A percentile compares a stretch with the other conserved stretches of the same genome.
These are phyloP conservation scores for Venturia oleaginea DNA, from an alignment of 2,329 filamentous ascomycete species.

Conservation along the genomic window DNA sequence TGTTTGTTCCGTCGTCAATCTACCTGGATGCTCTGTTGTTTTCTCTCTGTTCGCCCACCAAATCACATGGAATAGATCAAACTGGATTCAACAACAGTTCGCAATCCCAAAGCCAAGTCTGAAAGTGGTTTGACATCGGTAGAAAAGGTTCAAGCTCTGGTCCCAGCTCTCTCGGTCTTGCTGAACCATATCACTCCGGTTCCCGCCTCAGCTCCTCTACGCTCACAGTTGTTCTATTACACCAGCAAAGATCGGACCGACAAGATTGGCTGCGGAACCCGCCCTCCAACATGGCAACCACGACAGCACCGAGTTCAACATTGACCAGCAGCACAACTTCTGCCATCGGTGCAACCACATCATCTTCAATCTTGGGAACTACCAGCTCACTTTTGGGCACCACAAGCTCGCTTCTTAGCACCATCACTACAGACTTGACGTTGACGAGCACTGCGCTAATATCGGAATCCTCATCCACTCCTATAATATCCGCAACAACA, in stretches of 20 bases:
- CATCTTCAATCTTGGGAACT: too few species aligned
- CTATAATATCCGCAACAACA: not conserved
- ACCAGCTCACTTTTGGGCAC: not conserved
- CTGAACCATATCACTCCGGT: not conserved
- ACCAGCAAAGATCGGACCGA: not conserved
- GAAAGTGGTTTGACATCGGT: not conserved
- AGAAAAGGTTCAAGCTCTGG: not conserved
- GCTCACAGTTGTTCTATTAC: not conserved
- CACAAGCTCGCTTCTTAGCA: not conserved
- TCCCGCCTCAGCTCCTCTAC: not conserved
- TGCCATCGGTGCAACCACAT: not conserved
- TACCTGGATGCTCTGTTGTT: not conserved
- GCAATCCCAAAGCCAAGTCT: not conserved
- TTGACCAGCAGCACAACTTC: not conserved
- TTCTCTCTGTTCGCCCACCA: not conserved
- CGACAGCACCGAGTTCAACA: not conserved
- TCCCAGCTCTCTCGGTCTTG: not conserved
- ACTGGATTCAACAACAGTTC: not conserved
- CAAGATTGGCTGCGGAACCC: not conserved
- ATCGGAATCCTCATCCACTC: not conserved
- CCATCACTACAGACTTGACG: not conserved
- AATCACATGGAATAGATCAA: not conserved
- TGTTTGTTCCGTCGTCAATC: not conserved
- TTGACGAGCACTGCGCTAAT: not conserved
- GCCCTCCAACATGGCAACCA: not conserved